These are phyloP conservation scores for Hypomyces perniciosus DNA, from an alignment of 2,329 filamentous ascomycete genomes.

Conservation along the genomic window DNA sequence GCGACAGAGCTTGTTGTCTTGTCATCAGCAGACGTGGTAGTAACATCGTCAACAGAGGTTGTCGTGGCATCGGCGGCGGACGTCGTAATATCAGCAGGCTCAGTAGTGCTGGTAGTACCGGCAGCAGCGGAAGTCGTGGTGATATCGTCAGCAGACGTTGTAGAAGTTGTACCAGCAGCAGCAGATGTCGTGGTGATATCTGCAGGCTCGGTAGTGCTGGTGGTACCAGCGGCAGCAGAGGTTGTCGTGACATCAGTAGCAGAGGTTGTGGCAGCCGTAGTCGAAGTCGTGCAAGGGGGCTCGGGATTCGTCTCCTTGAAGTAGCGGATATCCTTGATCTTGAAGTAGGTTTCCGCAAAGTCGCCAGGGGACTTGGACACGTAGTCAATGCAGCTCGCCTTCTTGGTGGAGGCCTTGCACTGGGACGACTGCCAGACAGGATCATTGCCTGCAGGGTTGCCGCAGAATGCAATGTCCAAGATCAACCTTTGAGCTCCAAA, in stretches of 20 bases:
- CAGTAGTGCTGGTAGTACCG: not conserved
- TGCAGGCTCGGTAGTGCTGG: too few species aligned
- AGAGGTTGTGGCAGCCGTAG: too few species aligned
- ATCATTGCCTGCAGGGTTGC: constrained; percentile 53
- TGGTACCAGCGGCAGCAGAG: too few species aligned
- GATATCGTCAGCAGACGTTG: not conserved
- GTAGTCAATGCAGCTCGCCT: constrained; percentile 29
- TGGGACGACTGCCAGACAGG: constrained; percentile 20
- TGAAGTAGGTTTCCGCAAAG: constrained; percentile 35
- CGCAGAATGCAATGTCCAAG: constrained; percentile 70
- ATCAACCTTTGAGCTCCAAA: constrained; percentile 67
- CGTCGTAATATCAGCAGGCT: not conserved
- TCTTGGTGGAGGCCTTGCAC: constrained; percentile 21
- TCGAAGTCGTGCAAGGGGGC: not conserved
- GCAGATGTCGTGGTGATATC: too few species aligned
- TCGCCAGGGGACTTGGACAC: constrained; percentile 30
- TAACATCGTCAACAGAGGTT: not conserved
- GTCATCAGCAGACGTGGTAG: not conserved
- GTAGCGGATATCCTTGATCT: constrained; percentile 40
- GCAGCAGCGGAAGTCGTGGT: not conserved
- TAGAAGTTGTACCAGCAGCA: not conserved
- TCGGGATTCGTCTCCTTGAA: constrained; percentile 19
- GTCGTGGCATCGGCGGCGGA: not conserved
- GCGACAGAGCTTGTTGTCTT: not conserved
- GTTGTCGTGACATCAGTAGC: too few species aligned